Evolutionary conservation across 805 yeast species (phyloP), one percentile per base, ranked within the genome.

Genomic region (Metschnikowia cubensis): DNA sequence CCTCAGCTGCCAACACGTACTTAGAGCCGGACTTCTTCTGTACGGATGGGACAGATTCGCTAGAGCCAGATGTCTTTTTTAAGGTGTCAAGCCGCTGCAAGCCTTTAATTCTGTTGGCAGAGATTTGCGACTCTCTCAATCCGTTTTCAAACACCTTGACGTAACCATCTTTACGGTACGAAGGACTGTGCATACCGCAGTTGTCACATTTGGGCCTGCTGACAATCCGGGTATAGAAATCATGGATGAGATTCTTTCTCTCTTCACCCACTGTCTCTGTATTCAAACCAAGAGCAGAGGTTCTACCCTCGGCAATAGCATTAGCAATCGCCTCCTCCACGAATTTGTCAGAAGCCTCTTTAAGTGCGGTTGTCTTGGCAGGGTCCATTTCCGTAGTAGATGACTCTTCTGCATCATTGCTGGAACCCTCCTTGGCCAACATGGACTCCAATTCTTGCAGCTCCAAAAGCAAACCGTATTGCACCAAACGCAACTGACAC

Each of bases 131-230:
- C 45, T 89, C 96, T 45, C 79, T 79, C 58, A 95, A 77, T 5
- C 95, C 83, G 57, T 83, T 84, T 71, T 94, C 98, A 63, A 94
- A 94, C 55, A 94, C 83, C 74, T 95, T 94, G 54, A 91, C 80
- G 64, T 83, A 85, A 0, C 99, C 99, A 66, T 94, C 99, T 62
- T 91, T 92, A 72, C 99, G 83, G 75, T 85, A 92, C 34, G 85
- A 76, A 49, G 99, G 98, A 41, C 97, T 89, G 68, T 76, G 88
- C 96, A 91, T 88, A 40, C 90, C 89, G 79, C 99, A 94, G 70
- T 91, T 90, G 62, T 89, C 96, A 80, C 99, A 94, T 68, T 84
- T 87, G 49, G 90, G 84, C 68, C 97, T 82, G 43, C 86, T 68
- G 55, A 88, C 71, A 45, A 91, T 68, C 59, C 80, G 80, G 60